Conservation (phyloP, 768 basidiomycete genomes). For the Hygrocybe coccinea region DNA sequence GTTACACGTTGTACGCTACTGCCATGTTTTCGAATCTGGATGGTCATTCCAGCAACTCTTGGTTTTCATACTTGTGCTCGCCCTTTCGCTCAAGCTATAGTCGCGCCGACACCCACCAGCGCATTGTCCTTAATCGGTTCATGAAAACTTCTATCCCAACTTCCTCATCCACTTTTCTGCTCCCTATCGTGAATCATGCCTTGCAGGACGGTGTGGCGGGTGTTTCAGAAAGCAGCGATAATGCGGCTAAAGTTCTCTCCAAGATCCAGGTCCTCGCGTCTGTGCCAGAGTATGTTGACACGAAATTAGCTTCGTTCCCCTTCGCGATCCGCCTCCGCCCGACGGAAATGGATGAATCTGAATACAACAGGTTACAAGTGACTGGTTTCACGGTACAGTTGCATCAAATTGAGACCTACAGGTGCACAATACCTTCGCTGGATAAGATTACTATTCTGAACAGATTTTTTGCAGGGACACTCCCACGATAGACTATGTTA, state of each 20-base stretch:
- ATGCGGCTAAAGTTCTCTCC: slow-evolving; percentile 51
- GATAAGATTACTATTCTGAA: slow-evolving; percentile 1
- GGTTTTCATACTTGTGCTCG: slow-evolving; percentile 52
- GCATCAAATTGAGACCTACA: slow-evolving; percentile 60
- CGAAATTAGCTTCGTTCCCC: slow-evolving; percentile 45
- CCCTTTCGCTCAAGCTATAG: slow-evolving; percentile 47
- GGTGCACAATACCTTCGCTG: slow-evolving; percentile 38
- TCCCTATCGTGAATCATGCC: slow-evolving; percentile 38
- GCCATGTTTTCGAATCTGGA: slow-evolving; percentile 52
- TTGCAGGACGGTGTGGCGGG: slow-evolving; percentile 37
- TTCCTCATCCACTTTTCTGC: slow-evolving; percentile 29
- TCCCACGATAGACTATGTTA: slow-evolving; percentile 38
- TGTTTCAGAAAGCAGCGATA: slow-evolving; percentile 17
- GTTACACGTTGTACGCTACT: slow-evolving; percentile 63
- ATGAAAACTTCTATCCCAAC: slow-evolving; percentile 38
- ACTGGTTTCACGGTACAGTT: slow-evolving; percentile 53
- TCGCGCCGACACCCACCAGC: slow-evolving; percentile 36
- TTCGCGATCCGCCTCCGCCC: slow-evolving; percentile 59
- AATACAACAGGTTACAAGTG: slow-evolving; percentile 54
- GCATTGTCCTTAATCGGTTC: slow-evolving; percentile 52
- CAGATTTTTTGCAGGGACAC: slow-evolving; percentile 32
- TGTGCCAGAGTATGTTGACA: slow-evolving; percentile 50
- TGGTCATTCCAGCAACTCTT: slow-evolving; percentile 34
- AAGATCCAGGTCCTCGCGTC: slow-evolving; percentile 63
- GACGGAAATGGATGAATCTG: slow-evolving; percentile 41